These are phyloP conservation scores for Echites panduratus DNA, from an alignment of 257 asterid genomes.

Conservation along the genomic window DNA sequence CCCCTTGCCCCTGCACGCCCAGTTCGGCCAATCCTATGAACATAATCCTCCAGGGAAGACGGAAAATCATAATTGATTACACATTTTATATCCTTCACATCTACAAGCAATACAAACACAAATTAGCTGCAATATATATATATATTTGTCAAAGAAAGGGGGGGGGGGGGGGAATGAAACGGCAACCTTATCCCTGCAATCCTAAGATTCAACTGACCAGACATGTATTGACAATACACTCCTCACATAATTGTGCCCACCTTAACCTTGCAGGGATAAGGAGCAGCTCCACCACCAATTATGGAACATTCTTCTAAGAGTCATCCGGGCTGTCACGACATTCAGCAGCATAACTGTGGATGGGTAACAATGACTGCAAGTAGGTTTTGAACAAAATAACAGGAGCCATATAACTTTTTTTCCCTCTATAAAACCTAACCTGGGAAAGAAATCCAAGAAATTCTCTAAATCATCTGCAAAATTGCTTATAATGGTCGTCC, in stretches of 20 bases:
- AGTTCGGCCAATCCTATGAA: slow-evolving; percentile 91
- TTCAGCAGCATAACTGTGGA: slow-evolving; percentile 84
- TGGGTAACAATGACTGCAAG: slow-evolving; percentile 57
- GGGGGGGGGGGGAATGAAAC: slow-evolving; percentile 3
- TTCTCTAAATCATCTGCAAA: background rate
- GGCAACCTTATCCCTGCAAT: slow-evolving; percentile 97
- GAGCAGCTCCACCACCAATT: slow-evolving; percentile 63
- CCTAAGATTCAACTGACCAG: slow-evolving; percentile 52
- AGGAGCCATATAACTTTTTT: slow-evolving; percentile 26
- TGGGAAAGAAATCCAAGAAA: background rate
- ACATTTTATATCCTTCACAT: slow-evolving; percentile 93
- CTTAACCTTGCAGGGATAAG: slow-evolving; percentile 98
- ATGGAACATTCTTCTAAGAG: slow-evolving; percentile 43
- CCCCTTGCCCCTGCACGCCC: slow-evolving; percentile 96
- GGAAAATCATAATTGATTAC: slow-evolving; percentile 91
- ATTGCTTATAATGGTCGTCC: background rate
- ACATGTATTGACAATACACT: slow-evolving; percentile 57
- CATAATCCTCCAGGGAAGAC: slow-evolving; percentile 82
- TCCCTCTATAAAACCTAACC: background rate
- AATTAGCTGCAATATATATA: slow-evolving; percentile 19
- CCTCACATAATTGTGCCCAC: slow-evolving; percentile 68
- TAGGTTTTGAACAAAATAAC: slow-evolving; percentile 39
- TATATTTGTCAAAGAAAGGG: slow-evolving; percentile 1
- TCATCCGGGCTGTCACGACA: slow-evolving; percentile 92
- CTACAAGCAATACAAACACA: slow-evolving; percentile 34